Percentiles rank a stretch among this genome's conserved stretches.
Conservation (phyloP, 495 filamentous ascomycete species). For the Xylaria venustula region DNA sequence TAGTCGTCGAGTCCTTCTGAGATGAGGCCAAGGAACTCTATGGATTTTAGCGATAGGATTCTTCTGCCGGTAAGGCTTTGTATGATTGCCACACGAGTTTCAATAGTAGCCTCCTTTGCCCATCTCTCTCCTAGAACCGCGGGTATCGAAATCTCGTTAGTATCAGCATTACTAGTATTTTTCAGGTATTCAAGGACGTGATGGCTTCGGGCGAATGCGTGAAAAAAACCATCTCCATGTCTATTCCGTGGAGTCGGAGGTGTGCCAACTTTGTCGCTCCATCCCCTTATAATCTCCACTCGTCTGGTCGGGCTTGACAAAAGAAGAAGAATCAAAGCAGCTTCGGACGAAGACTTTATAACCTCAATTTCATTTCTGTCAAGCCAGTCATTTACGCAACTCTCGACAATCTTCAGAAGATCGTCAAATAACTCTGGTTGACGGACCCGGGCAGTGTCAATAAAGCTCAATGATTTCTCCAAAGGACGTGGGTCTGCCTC, state of each 20-base stretch:
- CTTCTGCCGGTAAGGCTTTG: conserved; percentile 54
- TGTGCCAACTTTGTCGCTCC: conserved; percentile 35
- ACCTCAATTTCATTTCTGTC: conserved; percentile 42
- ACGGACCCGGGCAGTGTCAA: conserved; percentile 7
- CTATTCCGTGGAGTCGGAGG: conserved; percentile 26
- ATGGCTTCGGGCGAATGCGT: conserved; percentile 34
- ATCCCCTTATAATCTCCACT: conserved; percentile 32
- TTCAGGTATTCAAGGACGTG: neutral
- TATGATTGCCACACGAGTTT: conserved; percentile 59
- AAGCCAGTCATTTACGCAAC: conserved; percentile 39
- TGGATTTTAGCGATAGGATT: conserved; percentile 32
- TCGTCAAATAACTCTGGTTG: conserved; percentile 16
- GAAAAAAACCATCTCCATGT: conserved; percentile 42
- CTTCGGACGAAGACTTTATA: conserved; percentile 39
- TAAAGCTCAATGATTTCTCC: conserved; percentile 7
- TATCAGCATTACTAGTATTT: neutral
- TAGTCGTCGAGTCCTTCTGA: conserved; percentile 75
- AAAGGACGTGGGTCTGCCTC: conserved; percentile 6
- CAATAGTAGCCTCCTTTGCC: conserved; percentile 46
- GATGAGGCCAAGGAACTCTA: conserved; percentile 39
- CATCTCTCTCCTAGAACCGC: conserved; percentile 36
- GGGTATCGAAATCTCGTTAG: conserved; percentile 10
- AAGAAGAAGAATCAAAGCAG: conserved; percentile 39
- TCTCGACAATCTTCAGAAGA: conserved; percentile 20
- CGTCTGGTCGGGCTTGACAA: conserved; percentile 30